Base-by-base conservation (phyloP, 2,329 filamentous ascomycete species). In the Alternaria metachromatica region DNA sequence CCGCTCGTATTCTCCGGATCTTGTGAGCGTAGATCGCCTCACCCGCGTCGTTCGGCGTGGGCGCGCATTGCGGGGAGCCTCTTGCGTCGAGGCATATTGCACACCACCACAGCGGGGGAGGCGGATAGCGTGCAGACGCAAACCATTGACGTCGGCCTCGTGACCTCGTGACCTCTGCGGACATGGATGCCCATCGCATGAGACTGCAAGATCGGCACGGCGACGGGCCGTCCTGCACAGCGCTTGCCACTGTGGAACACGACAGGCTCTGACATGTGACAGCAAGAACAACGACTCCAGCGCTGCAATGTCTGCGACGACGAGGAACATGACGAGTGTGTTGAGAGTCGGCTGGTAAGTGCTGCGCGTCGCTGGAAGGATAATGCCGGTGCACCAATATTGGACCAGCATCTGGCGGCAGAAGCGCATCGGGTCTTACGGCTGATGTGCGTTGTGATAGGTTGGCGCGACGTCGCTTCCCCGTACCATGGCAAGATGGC, bases 231-330 rank as follows among this genome's bases (percentile, higher is more conserved):
- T 69, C 60, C 63, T 67, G 70, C 65, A 70, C 55, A 65, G 60
- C 64, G 63, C 62, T 72, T 58, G 71, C 70, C 70, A 72, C 72
- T 72, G 67, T 71, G 73, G 65, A 72, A 72, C 70, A 64, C 61
- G 49, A 66, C 55, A 58, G 60, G 57, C 58, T 51, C 49, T 71
- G 66, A 69, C 76, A 75, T 76, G 74, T 78, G 76, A 73, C 66
- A 68, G 67, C 43, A 45, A 68, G 55, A 30, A 61, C 44, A 51
- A 44, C 46, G 26, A 43, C 28, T 48, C 9, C 11, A 41, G 48
- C 50, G 50, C 44, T 51, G 33, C n/a, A 12, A 25, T 49, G 48
- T 23, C 63, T 30, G 23, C 50, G 62, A 62, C 67, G 26, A 61
- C 21, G 12, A 26, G 26, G 49, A 21, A 33, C 57, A 23, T 25